Base-by-base conservation (phyloP, 2,329 filamentous ascomycete species). In the Raffaelea deltoideospora region DNA sequence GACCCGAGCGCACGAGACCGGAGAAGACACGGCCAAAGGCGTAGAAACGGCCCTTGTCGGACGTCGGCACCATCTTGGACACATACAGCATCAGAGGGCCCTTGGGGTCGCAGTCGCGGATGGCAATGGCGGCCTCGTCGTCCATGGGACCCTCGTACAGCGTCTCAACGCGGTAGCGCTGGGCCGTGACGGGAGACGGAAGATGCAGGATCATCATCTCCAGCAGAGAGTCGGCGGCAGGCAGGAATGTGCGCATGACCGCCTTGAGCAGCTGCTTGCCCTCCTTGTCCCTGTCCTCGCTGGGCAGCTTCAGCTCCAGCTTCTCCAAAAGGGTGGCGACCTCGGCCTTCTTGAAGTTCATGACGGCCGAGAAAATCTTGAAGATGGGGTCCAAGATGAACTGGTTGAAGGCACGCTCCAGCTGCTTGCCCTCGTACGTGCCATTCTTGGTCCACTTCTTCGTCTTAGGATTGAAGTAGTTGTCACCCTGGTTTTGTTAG, bases 171-270 rank as follows among this genome's bases (percentile, higher is more conserved):
- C 90, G 90, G 76, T 98, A 98, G 64, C 71, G 82, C 75, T 98
- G 90, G 51, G 90, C 90, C 48, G 84, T 93, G 54, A 85, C 75
- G 59, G 90, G 90, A 49, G 90, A 96, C 55, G 90, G 90, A 56
- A 98, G 75, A 67, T 98, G 90, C 58, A 98, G 82, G 70, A 96
- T 88, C 85, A 98, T 93, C 90, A 98, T 98, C 76, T 98, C 90
- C 61, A 98, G 67, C 49, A 98, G 82, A 54, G 88, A 92, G 65
- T 98, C 90, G 51, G 90, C 90, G 56, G 90, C 90, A 51, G 90
- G 90, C 59, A 98, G 71, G 83, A 96, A 98, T 61, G 93, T 95
- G 63, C 84, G 76, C 88, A 98, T 95, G 67, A 96, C 76, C 54
- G 83, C 75, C 80, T 96, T 98, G 60, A 98, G 82, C 49, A 98